Evolutionary conservation across 1,139 yeast genomes (phyloP), one percentile per base, ranked within the genome.

Genomic region (Taphrina wiesneri): DNA sequence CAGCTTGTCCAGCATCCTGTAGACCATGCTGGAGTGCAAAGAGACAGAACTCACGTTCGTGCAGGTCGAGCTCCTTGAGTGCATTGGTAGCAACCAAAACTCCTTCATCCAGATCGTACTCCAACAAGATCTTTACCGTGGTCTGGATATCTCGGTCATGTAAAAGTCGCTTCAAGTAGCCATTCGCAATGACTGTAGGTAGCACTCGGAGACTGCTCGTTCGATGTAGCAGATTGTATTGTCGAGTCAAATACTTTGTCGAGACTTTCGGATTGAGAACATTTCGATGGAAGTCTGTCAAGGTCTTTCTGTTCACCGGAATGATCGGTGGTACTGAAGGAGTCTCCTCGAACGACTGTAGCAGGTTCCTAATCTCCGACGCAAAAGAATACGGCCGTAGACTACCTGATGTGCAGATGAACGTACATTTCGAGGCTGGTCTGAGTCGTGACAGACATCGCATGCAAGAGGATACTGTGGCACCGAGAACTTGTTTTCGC

Each of bases 81-180:
- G 36, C 59, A 9, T 41, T 21, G 5, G 49, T n/a, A 15, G 59
- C 49, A n/a, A 54, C 28, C 17, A 15, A 23, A 15, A 54, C 59
- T 13, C 49, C 59, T 3, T 54, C 59, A n/a, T 25, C 59, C 3
- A 54, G 49, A 39, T 54, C 49, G 21, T 54, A 54, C 21, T 54
- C 59, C 36, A 54, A 23, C 34, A 54, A 25, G 9, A 54, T 19
- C 32, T 25, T 15, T 15, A 41, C 36, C 32, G 59, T 25, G 13
- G 32, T 26, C 36, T 17, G 11, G 7, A 41, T 28, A 23, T 54
- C 59, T 17, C 49, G 46, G 32, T 3, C 34, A 2, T 23, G 46
- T 19, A 54, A 4, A 9, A 54, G 49, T 9, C 59, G 59, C 15
- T 17, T 30, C 34, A 54, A 13, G 49, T 28, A 54, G 11, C 23